Conservation (phyloP, 805 yeast species). For the Kazachstania psychrophila region DNA sequence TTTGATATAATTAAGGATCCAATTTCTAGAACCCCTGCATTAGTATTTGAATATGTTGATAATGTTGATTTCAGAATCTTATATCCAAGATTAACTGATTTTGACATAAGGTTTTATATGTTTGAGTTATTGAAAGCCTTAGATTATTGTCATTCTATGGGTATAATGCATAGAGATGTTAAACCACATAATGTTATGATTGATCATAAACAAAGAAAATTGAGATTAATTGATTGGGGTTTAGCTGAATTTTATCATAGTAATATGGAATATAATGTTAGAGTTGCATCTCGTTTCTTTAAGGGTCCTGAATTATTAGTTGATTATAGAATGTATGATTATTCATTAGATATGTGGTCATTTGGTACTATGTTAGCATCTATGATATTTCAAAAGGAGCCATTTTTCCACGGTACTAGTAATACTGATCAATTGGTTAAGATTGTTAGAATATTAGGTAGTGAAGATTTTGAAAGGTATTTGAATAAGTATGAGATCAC, state of each 20-base stretch:
- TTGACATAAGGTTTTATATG: conserved; percentile 77
- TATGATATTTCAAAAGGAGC: conserved; percentile 81
- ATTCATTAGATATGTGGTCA: conserved; percentile 88
- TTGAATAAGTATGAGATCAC: conserved; percentile 60
- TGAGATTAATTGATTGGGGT: conserved; percentile 92
- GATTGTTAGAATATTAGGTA: conserved; percentile 79
- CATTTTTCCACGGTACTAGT: conserved; percentile 85
- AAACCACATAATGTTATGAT: conserved; percentile 96
- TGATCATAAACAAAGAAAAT: conserved; percentile 60
- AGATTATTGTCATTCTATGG: conserved; percentile 88
- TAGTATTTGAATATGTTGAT: conserved; percentile 75
- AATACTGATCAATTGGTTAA: conserved; percentile 87
- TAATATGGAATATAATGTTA: conserved; percentile 79
- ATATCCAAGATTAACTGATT: conserved; percentile 66
- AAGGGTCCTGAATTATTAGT: conserved; percentile 90
- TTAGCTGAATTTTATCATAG: conserved; percentile 89
- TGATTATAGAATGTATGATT: conserved; percentile 80
- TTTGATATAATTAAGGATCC: conserved; percentile 78
- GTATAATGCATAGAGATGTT: conserved; percentile 92
- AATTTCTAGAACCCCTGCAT: conserved; percentile 72
- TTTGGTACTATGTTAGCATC: conserved; percentile 91
- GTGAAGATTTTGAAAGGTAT: conserved; percentile 65
- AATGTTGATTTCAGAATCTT: conserved; percentile 75
- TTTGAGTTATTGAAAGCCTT: conserved; percentile 72
- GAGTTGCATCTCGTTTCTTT: conserved; percentile 88